These are phyloP conservation scores for Aureobasidium sp. DNA, from an alignment of 2,329 filamentous ascomycete genomes.

Conservation along the genomic window DNA sequence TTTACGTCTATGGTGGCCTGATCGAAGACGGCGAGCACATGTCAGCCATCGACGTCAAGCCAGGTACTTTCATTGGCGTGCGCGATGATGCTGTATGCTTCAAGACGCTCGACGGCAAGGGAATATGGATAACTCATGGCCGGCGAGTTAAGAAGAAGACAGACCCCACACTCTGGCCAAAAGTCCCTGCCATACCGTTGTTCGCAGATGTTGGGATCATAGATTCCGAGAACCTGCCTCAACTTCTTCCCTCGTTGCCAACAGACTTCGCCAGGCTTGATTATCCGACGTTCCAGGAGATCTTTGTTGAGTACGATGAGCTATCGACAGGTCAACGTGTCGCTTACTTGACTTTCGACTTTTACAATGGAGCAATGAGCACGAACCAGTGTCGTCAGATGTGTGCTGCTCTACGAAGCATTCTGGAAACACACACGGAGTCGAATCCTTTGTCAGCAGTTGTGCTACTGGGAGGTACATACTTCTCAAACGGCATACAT, in stretches of 20 bases:
- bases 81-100: constrained; percentile 29
- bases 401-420: constrained; percentile 29
- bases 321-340: constrained; percentile 22
- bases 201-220: constrained; percentile 29
- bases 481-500: constrained; percentile 38
- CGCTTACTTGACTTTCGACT: constrained; percentile 35
- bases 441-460: constrained; percentile 27
- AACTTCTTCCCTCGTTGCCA: constrained; percentile 16
- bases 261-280: constrained; percentile 24
- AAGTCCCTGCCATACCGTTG: constrained; percentile 30
- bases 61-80: constrained; percentile 27
- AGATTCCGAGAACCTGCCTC: constrained; percentile 15
- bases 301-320: constrained; percentile 31
- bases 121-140: constrained; percentile 35
- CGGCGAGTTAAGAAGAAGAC: constrained; percentile 31
- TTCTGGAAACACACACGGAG: constrained; percentile 24
- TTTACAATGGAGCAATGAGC: constrained; percentile 39
- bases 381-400: constrained; percentile 31
- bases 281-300: constrained; percentile 30
- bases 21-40: constrained; percentile 25
- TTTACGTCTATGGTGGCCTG: constrained; percentile 35
- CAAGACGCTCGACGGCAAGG: constrained; percentile 31
- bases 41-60: constrained; percentile 14
- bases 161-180: constrained; percentile 34
- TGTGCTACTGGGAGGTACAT: constrained; percentile 34